phyloP scores from a whole-genome alignment of 2,329 filamentous ascomycete species.

The Phaeosphaeria sp. region DNA sequence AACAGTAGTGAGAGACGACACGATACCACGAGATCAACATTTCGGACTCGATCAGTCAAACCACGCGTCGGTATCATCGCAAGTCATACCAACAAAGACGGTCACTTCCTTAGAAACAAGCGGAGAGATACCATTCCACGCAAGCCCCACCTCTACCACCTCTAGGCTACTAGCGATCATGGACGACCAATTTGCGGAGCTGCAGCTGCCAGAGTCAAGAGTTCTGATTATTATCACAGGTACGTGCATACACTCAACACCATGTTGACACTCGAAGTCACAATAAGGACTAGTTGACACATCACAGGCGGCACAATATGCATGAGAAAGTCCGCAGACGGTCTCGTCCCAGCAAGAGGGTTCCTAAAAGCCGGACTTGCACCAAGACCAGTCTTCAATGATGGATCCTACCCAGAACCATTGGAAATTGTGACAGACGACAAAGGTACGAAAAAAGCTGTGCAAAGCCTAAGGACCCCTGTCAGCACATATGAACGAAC shows the following conservation, averaged over 20 bases:
- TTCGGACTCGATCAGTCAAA: too few species aligned
- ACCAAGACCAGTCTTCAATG: constrained; percentile 84
- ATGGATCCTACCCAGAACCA: constrained; percentile 66
- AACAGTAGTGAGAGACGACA: too few species aligned
- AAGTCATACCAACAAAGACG: background rate
- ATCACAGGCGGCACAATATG: constrained; percentile 75
- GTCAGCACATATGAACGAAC: constrained; percentile 80
- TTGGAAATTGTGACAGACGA: constrained; percentile 63
- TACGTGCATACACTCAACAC: constrained; percentile 23
- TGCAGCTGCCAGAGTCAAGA: constrained; percentile 70
- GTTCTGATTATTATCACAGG: constrained; percentile 92
- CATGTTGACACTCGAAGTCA: background rate
- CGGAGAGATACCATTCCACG: background rate
- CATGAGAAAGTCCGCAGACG: constrained; percentile 83
- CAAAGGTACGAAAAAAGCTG: constrained; percentile 55
- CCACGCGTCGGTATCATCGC: background rate
- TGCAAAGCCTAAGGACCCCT: constrained; percentile 79
- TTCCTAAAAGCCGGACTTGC: constrained; percentile 86
- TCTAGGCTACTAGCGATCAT: constrained; percentile 12
- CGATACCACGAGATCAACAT: too few species aligned
- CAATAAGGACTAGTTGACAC: constrained; percentile 5
- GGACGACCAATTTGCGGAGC: constrained; percentile 35
- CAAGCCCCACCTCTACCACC: background rate
- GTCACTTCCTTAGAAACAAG: background rate
- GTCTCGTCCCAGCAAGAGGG: constrained; percentile 74